Evolutionary conservation across 148 eudicot genomes (phyloP).

Genomic region (Hydrangea macrophylla): DNA sequence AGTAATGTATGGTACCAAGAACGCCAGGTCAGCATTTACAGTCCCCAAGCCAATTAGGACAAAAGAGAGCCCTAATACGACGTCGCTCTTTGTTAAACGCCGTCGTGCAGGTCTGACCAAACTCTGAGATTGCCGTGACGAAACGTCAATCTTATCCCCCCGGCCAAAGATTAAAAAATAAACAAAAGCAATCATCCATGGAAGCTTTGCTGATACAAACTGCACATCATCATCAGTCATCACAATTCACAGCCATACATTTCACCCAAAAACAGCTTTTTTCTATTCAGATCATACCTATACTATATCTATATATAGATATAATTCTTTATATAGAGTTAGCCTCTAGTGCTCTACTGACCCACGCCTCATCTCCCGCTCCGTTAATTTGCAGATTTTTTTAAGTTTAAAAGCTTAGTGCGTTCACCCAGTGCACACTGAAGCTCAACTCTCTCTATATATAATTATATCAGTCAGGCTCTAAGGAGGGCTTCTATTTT

Average conservation of each 20-base stretch:
- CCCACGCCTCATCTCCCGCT: too few species aligned
- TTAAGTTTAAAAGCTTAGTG: too few species aligned
- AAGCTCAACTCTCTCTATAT: too few species aligned
- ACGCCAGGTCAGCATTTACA: not conserved
- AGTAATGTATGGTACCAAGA: constrained; percentile 4
- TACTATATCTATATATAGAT: too few species aligned
- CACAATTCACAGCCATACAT: not conserved
- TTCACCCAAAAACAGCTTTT: not conserved
- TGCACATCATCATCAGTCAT: too few species aligned
- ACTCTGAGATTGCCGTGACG: not conserved
- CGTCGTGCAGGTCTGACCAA: not conserved
- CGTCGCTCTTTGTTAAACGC: not conserved
- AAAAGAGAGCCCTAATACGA: too few species aligned
- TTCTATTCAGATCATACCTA: too few species aligned
- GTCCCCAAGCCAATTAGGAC: not conserved
- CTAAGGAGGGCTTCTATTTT: too few species aligned
- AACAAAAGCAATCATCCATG: not conserved
- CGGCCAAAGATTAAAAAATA: not conserved
- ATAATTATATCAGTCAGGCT: too few species aligned
- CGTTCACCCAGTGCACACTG: too few species aligned
- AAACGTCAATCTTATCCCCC: not conserved
- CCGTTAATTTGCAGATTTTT: too few species aligned
- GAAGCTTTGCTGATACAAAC: not conserved
- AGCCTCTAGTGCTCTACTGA: not conserved
- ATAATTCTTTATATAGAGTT: too few species aligned